Conservation (phyloP, 2,329 filamentous ascomycete species). For the Curvularia verruculosa region DNA sequence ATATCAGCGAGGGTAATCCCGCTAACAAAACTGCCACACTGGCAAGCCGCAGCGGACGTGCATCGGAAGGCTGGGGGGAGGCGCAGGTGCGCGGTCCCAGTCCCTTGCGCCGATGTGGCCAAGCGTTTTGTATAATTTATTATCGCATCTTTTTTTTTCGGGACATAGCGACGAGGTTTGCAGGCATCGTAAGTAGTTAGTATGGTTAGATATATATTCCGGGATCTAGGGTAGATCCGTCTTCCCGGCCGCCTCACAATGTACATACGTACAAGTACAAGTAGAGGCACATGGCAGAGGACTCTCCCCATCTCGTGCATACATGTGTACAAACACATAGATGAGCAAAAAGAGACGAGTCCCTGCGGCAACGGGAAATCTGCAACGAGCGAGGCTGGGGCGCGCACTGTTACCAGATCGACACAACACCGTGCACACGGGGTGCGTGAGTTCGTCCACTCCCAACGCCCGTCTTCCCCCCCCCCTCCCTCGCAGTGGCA, state of each 20-base stretch:
- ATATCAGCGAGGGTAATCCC: slow-evolving; percentile 26
- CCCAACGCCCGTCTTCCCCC: slow-evolving; percentile 9
- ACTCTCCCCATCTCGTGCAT: no score
- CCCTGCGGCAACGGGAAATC: slow-evolving; percentile 22
- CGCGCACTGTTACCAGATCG: slow-evolving; percentile 34
- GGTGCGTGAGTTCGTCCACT: slow-evolving; percentile 15
- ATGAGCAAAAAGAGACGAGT: slow-evolving; percentile 1
- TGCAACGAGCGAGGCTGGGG: slow-evolving; percentile 33
- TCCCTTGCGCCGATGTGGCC: not conserved
- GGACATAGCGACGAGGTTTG: not conserved
- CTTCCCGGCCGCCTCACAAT: not conserved
- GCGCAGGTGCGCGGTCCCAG: slow-evolving; percentile 9
- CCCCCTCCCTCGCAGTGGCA: slow-evolving; percentile 8
- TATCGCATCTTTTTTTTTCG: not conserved
- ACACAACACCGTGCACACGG: slow-evolving; percentile 28
- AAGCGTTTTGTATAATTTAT: not conserved
- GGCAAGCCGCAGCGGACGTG: slow-evolving; percentile 30
- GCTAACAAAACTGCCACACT: slow-evolving; percentile 24
- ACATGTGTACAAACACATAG: no score
- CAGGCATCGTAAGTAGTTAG: not conserved
- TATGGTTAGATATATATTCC: no score
- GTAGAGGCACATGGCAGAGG: no score
- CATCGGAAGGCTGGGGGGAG: slow-evolving; percentile 30
- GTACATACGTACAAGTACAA: no score
- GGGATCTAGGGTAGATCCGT: not conserved